A percentile compares a stretch with the other conserved stretches of the same genome.
These are phyloP conservation scores for Podaxis sp. DNA, from an alignment of 768 basidiomycete genomes.

Conservation along the genomic window DNA sequence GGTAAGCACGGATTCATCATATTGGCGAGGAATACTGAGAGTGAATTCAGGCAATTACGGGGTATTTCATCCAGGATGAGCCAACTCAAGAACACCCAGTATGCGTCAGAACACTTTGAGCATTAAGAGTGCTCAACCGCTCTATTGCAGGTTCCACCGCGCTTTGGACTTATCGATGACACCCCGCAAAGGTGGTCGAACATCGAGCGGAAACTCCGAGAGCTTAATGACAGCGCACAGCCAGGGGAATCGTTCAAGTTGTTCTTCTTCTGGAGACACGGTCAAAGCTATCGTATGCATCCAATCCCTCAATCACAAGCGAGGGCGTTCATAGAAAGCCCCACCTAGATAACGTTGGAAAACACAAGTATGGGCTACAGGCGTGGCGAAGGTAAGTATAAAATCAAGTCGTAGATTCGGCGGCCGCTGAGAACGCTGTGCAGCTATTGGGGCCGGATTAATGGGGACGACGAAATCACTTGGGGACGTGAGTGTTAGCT, in stretches of 20 bases:
- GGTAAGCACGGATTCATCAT: background rate
- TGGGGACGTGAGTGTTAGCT: conserved; percentile 67
- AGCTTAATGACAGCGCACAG: conserved; percentile 41
- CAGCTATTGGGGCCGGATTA: conserved; percentile 59
- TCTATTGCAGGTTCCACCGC: conserved; percentile 40
- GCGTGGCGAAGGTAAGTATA: conserved; percentile 55
- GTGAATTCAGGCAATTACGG: background rate
- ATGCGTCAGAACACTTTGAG: background rate
- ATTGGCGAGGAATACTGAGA: background rate
- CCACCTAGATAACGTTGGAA: conserved; percentile 59
- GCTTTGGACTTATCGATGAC: conserved; percentile 56
- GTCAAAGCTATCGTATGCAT: conserved; percentile 65
- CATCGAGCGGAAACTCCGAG: conserved; percentile 35
- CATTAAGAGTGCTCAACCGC: background rate
- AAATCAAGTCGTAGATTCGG: conserved; percentile 10
- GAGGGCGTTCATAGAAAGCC: background rate
- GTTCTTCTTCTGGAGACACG: conserved; percentile 65
- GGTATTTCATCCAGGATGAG: background rate
- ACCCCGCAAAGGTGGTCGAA: conserved; percentile 45
- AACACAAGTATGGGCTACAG: conserved; percentile 50
- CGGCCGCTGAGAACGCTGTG: background rate
- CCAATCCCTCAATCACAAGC: background rate
- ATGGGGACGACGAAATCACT: conserved; percentile 58
- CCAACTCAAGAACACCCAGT: background rate
- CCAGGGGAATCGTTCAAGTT: conserved; percentile 50